A percentile compares a stretch with the other conserved stretches of the same genome.
Evolutionary conservation across 257 asterid species (phyloP).

Genomic region (Lithospermum erythrorhizon): DNA sequence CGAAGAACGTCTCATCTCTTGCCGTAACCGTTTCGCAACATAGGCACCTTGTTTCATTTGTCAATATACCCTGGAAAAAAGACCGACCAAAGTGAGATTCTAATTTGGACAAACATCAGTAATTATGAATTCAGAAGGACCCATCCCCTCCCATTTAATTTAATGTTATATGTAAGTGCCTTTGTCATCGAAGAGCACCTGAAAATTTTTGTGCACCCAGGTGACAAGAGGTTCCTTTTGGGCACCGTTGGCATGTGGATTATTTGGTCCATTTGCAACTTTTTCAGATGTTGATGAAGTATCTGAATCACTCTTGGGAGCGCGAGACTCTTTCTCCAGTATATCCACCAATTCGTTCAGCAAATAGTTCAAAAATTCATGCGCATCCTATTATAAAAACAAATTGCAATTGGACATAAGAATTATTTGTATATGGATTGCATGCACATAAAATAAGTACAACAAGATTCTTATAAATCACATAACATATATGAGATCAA

Average conservation of each 20-base stretch:
- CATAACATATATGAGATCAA: background rate
- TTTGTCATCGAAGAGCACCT: slow-evolving; percentile 26
- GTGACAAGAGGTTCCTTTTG: slow-evolving; percentile 61
- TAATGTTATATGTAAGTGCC: background rate
- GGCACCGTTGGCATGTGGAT: slow-evolving; percentile 31
- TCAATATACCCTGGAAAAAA: slow-evolving; percentile 62
- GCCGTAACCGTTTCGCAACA: slow-evolving; percentile 96
- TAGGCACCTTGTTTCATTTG: slow-evolving; percentile 82
- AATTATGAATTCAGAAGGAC: background rate
- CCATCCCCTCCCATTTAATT: background rate
- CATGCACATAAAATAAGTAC: background rate
- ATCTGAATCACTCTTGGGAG: slow-evolving; percentile 52
- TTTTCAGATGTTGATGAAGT: slow-evolving; percentile 35
- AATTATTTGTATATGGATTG: background rate
- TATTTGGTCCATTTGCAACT: slow-evolving; percentile 53
- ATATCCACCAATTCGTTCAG: slow-evolving; percentile 83
- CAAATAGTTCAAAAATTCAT: slow-evolving; percentile 78
- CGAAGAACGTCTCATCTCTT: slow-evolving; percentile 81
- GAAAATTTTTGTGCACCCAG: slow-evolving; percentile 91
- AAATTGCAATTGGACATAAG: slow-evolving; percentile 2
- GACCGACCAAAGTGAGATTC: slow-evolving; percentile 8
- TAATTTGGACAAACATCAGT: background rate
- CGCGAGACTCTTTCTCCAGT: slow-evolving; percentile 67
- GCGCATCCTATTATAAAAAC: slow-evolving; percentile 54
- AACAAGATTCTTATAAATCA: background rate